Base-by-base conservation (phyloP, 2,329 filamentous ascomycete genomes). In the Akanthomyces muscarius region DNA sequence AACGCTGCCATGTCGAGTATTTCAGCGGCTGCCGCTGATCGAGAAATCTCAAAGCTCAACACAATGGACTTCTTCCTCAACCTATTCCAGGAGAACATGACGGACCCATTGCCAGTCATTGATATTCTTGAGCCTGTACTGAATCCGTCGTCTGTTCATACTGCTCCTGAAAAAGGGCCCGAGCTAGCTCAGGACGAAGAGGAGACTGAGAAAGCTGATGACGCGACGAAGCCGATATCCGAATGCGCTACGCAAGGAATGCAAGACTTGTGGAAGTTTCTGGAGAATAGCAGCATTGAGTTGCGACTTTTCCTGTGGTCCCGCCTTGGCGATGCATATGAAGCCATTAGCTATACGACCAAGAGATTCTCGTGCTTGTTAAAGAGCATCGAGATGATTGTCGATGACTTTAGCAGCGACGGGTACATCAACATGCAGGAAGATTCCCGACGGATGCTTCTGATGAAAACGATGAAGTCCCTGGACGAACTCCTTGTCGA, bases 31-130 rank as follows among this genome's bases (percentile, higher is more conserved):
- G 91, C 92, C 0, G 88, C 95, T 8, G 93, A 98, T 66, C 88
- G 92, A 61, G 94, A 99, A 72, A 89, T 97, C 30, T 94, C 91
- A 14, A 92, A 93, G 69, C 82, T 98, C 41, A 97, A 91, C 16
- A 98, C 94, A 0, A 95, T 96, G 85, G 94, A 97, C 71, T 98
- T 98, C 74, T 98, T 99, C 75, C 82, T 92, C 57, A 91, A 88
- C 44, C 85, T 99, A 0, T 98, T 98, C 72, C 89, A 91, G 64
- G 88, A 92, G 44, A 89, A 95, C 63, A 85, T 88, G 64, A 87
- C 89, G 53, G 89, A 97, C 68, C 91, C 94, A 0, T 84, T 94
- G 14, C 84, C 88, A 5, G 86, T 97, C 23, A 97, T 99, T 64
- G 92, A 97, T 70, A 95, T 88, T 33, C 79, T 99, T 42, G 95